Evolutionary conservation across 1,139 yeast genomes (phyloP).

Genomic region (Suhomyces bribrorum): DNA sequence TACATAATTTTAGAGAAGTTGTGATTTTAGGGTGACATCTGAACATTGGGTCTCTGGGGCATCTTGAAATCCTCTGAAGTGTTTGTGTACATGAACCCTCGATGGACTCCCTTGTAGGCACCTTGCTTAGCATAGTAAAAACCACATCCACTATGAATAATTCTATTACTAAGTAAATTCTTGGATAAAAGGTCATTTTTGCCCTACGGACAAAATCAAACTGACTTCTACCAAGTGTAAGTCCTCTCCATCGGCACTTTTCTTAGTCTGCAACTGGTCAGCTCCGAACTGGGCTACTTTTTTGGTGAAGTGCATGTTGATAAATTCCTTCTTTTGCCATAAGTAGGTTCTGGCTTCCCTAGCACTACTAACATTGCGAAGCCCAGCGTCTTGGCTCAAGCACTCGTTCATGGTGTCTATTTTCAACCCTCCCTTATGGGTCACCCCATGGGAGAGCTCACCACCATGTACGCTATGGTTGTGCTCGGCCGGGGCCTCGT

Average conservation of each 20-base stretch:
- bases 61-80: too few species aligned
- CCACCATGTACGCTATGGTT: too few species aligned
- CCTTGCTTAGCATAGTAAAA: too few species aligned
- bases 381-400: slow-evolving; percentile 23
- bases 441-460: slow-evolving; percentile 25
- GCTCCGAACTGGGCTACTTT: slow-evolving; percentile 17
- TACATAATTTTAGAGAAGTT: too few species aligned
- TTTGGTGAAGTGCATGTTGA: slow-evolving; percentile 26
- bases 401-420: slow-evolving; percentile 25
- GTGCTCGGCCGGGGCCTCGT: slow-evolving; percentile 16
- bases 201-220: slow-evolving; percentile 31
- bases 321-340: slow-evolving; percentile 29
- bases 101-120: too few species aligned
- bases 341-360: slow-evolving; percentile 22
- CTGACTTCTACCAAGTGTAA: slow-evolving; percentile 23
- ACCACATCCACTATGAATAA: too few species aligned
- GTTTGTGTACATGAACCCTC: too few species aligned
- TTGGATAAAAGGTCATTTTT: too few species aligned
- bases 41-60: too few species aligned
- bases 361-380: slow-evolving; percentile 26
- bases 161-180: too few species aligned
- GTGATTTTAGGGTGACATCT: too few species aligned
- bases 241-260: slow-evolving; percentile 14
- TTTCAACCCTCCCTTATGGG: slow-evolving; percentile 40
- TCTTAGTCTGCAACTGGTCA: slow-evolving; percentile 20